phyloP scores from a whole-genome alignment of 2,329 filamentous ascomycete genomes.

The Phyllosticta capitalensis region DNA sequence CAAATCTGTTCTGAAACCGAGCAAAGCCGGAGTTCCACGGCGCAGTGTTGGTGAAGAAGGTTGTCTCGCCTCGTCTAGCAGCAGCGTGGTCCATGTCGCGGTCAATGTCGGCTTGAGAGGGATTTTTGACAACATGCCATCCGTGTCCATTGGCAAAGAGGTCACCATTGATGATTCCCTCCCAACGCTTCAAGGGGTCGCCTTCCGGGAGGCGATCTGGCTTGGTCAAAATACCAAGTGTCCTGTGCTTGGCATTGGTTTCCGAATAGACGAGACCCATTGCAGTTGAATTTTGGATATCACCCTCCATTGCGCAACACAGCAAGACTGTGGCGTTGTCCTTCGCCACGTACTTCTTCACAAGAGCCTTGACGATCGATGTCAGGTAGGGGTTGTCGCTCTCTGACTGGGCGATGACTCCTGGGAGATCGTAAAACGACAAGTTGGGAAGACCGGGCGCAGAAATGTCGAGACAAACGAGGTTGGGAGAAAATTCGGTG shows the following conservation, averaged over 20 bases:
- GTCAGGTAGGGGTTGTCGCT: conserved; percentile 47
- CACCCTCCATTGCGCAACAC: conserved; percentile 66
- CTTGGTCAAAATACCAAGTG: conserved; percentile 65
- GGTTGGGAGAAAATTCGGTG: conserved; percentile 72
- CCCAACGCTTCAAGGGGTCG: conserved; percentile 48
- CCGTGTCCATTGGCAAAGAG: conserved; percentile 60
- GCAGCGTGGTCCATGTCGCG: conserved; percentile 33
- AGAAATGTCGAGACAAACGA: conserved; percentile 61
- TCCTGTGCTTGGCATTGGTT: conserved; percentile 32
- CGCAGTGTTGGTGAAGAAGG: conserved; percentile 37
- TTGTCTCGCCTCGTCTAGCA: conserved; percentile 40
- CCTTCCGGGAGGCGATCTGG: conserved; percentile 59
- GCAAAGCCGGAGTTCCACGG: conserved; percentile 40
- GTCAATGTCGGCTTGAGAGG: conserved; percentile 43
- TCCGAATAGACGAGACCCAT: conserved; percentile 47
- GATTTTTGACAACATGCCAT: conserved; percentile 67
- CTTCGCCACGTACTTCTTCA: conserved; percentile 53
- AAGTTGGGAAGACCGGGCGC: conserved; percentile 62
- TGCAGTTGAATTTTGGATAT: conserved; percentile 66
- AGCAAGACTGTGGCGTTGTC: conserved; percentile 67
- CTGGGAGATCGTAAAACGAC: conserved; percentile 78
- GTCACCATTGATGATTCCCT: conserved; percentile 51
- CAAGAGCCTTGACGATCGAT: conserved; percentile 60
- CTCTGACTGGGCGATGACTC: conserved; percentile 64
- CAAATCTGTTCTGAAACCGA: conserved; percentile 38